Percentiles rank a stretch among this genome's conserved stretches.
These are phyloP conservation scores for Paramecium biaurelia DNA, from an alignment of 73 alveolate genomes.

Conservation along the genomic window DNA sequence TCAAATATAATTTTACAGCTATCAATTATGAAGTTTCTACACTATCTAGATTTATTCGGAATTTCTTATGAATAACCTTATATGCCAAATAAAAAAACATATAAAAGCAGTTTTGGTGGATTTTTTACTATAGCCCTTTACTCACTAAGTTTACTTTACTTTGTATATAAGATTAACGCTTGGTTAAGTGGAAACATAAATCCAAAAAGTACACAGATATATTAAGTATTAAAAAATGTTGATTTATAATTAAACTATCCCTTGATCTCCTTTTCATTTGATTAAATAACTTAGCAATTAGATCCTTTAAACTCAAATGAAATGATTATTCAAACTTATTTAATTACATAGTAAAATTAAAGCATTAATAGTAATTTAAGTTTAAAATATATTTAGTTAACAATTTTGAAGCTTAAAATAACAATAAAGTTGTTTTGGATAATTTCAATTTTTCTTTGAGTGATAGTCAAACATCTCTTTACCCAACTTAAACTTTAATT, in stretches of 20 bases:
- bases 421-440: not conserved
- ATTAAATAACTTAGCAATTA: not conserved
- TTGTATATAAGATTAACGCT: not conserved
- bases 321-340: not conserved
- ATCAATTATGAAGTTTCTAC: not conserved
- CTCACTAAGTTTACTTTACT: not conserved
- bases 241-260: not conserved
- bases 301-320: not conserved
- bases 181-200: not conserved
- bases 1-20: not conserved
- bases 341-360: not conserved
- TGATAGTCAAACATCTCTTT: not conserved
- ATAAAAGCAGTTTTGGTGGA: not conserved
- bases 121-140: not conserved
- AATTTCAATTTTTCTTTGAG: not conserved
- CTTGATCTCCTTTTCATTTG: not conserved
- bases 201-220: not conserved
- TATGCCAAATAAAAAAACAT: not conserved
- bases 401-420: not conserved
- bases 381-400: not conserved
- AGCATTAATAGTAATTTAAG: not conserved
- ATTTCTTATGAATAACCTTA: not conserved
- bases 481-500: not conserved
- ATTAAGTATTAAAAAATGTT: not conserved
- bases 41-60: not conserved